Base-by-base conservation (phyloP, 441 rosid genomes). In the Bruguiera hainesii region DNA sequence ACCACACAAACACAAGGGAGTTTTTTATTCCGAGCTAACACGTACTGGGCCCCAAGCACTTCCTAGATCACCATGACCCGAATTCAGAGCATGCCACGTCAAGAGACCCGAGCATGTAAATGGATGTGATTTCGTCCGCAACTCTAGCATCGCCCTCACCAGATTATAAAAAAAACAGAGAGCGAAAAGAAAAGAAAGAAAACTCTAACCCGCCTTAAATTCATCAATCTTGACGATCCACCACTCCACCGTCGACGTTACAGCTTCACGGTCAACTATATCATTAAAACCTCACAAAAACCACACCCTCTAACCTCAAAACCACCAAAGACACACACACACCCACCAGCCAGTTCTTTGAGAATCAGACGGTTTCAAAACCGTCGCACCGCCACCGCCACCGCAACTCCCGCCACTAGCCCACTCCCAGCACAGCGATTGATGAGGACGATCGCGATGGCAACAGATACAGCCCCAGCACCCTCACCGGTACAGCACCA, bases 191-290 rank as follows among this genome's bases (percentile, higher is more conserved):
- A 25, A 25, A 25, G 26, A 25, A 25, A 25, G 26, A 25, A 39
- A 25, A 42, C 33, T 20, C 57, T 35, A 1, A 1, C 8, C 18
- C 39, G 81, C 83, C 82, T 82, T 82, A 71, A 82, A 80, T 80
- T 80, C 83, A 76, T 61, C 46, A 68, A 68, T 30, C 69, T 77
- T 55, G 16, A 42, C 48, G 48, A 42, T 11, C 18, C 48, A 42
- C 48, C 48, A 42, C 48, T 3, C 16, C 16, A 42, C 48, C 48
- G 48, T 42, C 18, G 48, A 42, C 13, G 48, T 42, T 42, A 13
- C 15, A 42, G 48, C 15, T 42, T 42, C 16, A 13, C 48, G 48
- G 48, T 42, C 48, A 42, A 11, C 48, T 3, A 42, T 11, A 11
- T 3, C 15, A 55, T 55, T 55, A 55, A 55, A 55, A 55, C 58